Evolutionary conservation across 129 eudicot species (phyloP), one percentile per base, ranked within the genome.

Genomic region (Solidago caesia): DNA sequence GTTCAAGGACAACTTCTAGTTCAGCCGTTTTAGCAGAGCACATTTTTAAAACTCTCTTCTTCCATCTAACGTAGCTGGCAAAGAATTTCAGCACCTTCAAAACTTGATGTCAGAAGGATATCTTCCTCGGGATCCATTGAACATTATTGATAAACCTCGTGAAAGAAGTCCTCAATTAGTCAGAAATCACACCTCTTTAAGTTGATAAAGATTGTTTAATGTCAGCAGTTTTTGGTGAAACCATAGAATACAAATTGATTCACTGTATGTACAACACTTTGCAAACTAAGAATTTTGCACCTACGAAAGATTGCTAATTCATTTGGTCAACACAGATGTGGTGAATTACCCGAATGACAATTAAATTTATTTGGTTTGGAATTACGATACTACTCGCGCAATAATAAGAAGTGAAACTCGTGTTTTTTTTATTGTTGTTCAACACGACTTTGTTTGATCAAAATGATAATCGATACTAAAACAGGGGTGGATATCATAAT

Each of bases 1-100:
- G 99, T 83, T 91, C 78, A 86, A 85, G 83, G 96, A 95, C 74
- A 95, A 88, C 84, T 79, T 93, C 60, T 93, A 85, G 81, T 48
- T 57, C 21, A 2, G 9, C 72, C 26, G 46, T 56, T 69, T 77
- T 33, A 46, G 74, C 47, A 53, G 78, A 44, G 60, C 61, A 66
- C 58, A 68, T 70, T 4, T 14, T 64, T 49, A 26, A 48, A 5
- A 56, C 27, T 10, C 21, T 56, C 1, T 56, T 68, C 72, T 52
- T 43, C 48, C 16, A 51, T 64, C 42, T 68, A 86, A 71, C 10
- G 4, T 56, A 56, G 61, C 61, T 56, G 74, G 63, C 74, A 74
- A 71, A 49, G 43, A 61, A 68, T 85, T 71, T 61, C 43, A 56
- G 66, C 2, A 41, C 65, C 66, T 78, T 64, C 59, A 41, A 15